Base-by-base conservation (phyloP, 805 yeast genomes). In the Alloascoidea hylecoeti region DNA sequence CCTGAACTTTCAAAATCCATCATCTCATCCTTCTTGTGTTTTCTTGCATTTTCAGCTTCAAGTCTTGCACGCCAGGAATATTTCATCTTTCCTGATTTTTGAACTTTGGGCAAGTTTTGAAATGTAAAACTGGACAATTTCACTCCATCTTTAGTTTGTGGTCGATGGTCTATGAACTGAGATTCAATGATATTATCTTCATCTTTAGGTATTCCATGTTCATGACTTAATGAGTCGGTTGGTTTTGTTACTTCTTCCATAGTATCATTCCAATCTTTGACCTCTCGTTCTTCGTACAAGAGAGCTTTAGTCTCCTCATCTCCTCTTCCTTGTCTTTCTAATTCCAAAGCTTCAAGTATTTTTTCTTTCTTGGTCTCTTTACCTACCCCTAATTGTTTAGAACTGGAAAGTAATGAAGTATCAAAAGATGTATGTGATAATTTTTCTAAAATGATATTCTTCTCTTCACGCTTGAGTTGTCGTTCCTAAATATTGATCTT, bases 381-480 rank as follows among this genome's bases (percentile, higher is more conserved):
- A 12, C 86, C 89, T 13, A 72, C 68, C 37, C 97, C 97, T 37
- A 89, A 66, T 3, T 69, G 66, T 51, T 85, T 86, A 15, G 94
- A 72, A 27, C 92, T 77, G 17, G 72, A 76, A 44, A 85, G 62
- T 9, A 73, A 47, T 0, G 77, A 60, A 0, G 95, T 74, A 51
- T 88, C 95, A 35, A 89, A 68, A 40, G 68, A 66, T 1, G 83
- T 72, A 23, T 61, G 60, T 5, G 71, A 61, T 33, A 89, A 63
- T 53, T 85, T 86, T 45, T 78, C 75, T 34, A 89, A 61, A 39
- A 89, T 61, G 2, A 70, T 68, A 47, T 81, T 81, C 56, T 82
- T 82, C 58, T 89, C 97, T 54, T 89, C 95, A 51, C 94, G 64
- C 49, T 79, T 80, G 47, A 86, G 52, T 53, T 86, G 96, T 58